Conservation (phyloP, 345 rosid genomes). For the Eucalyptus curtisii region DNA sequence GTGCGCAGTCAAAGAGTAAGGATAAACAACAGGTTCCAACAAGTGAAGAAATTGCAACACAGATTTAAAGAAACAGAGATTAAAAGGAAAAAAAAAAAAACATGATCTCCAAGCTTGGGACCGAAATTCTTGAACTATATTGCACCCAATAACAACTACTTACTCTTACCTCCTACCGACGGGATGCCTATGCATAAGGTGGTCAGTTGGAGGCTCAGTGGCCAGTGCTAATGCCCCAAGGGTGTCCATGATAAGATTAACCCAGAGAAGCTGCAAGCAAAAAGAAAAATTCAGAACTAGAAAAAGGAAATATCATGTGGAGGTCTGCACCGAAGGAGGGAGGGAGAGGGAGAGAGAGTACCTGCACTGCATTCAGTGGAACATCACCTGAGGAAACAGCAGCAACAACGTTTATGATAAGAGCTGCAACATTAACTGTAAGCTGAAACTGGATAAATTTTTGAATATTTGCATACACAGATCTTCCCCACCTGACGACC, state of each 20-base stretch:
- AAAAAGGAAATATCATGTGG: not conserved
- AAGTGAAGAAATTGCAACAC: not conserved
- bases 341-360: not conserved
- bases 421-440: conserved; percentile 93
- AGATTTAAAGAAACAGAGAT: not conserved
- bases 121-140: not conserved
- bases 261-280: conserved; percentile 80
- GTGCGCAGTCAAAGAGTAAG: not conserved
- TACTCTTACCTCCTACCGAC: conserved; percentile 79
- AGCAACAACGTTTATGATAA: conserved; percentile 86
- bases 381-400: conserved; percentile 92
- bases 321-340: not conserved
- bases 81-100: not conserved
- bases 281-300: not conserved
- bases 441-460: conserved; percentile 97
- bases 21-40: not conserved
- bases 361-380: conserved; percentile 98
- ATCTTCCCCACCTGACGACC: conserved; percentile 99
- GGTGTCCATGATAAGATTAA: conserved; percentile 98
- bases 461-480: conserved; percentile 97
- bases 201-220: conserved; percentile 98
- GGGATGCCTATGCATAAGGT: conserved; percentile 87
- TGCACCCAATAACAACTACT: not conserved
- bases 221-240: conserved; percentile 98
- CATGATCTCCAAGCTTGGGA: not conserved